phyloP scores from a whole-genome alignment of 2,329 filamentous ascomycete genomes.

The Rachicladosporium sp. region DNA sequence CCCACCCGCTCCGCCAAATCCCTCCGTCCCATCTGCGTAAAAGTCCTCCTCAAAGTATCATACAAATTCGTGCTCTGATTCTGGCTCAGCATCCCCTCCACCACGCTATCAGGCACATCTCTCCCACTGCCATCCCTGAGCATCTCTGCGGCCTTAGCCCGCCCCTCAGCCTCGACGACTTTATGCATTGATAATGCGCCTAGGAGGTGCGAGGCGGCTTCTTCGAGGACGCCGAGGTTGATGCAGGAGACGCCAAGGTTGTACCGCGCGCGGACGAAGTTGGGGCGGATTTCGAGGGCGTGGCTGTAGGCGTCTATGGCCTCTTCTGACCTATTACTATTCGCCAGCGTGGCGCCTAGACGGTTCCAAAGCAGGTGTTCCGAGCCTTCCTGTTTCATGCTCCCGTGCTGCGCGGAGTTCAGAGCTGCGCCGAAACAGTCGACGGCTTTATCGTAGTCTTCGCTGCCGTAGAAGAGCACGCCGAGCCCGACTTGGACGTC shows the following conservation, averaged over 20 bases:
- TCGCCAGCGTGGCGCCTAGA: constrained; percentile 87
- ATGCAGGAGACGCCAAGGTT: constrained; percentile 95
- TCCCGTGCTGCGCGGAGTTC: constrained; percentile 70
- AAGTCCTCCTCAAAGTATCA: constrained; percentile 87
- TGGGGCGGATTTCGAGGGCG: constrained; percentile 76
- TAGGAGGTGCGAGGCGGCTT: constrained; percentile 85
- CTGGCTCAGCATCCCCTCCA: constrained; percentile 82
- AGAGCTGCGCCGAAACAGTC: constrained; percentile 95
- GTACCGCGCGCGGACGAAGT: constrained; percentile 94
- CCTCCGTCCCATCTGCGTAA: constrained; percentile 83
- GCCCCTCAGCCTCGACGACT: constrained; percentile 73
- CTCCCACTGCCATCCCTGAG: constrained; percentile 45
- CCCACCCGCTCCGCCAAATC: constrained; percentile 83
- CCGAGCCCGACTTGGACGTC: constrained; percentile 96
- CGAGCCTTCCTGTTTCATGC: constrained; percentile 72
- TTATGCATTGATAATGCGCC: constrained; percentile 93
- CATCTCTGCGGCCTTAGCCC: constrained; percentile 72
- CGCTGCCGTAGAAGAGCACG: constrained; percentile 92
- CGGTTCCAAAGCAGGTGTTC: constrained; percentile 95
- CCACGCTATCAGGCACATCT: constrained; percentile 53
- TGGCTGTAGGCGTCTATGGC: constrained; percentile 95
- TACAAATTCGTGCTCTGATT: constrained; percentile 96
- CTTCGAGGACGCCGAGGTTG: constrained; percentile 88
- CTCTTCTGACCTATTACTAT: constrained; percentile 85
- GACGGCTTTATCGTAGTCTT: constrained; percentile 96